Evolutionary conservation across 768 basidiomycete genomes (phyloP).

Genomic region (Saitozyma sp.): DNA sequence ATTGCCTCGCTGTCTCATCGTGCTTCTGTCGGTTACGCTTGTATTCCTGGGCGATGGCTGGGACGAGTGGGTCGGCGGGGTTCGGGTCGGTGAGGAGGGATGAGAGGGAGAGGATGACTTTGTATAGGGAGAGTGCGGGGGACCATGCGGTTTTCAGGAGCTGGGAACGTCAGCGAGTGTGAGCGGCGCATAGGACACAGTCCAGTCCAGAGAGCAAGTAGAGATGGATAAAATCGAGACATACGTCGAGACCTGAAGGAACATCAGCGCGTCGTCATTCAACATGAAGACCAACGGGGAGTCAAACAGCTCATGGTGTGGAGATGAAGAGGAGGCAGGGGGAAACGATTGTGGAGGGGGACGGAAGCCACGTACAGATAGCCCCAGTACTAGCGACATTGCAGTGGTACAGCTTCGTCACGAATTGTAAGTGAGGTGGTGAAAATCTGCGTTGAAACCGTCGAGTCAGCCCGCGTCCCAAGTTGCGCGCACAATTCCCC

Average conservation of each 20-base stretch:
- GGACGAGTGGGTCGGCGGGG: conserved; percentile 59
- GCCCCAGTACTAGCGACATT: conserved; percentile 44
- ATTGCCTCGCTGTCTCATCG: conserved; percentile 73
- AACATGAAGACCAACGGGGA: too few species aligned
- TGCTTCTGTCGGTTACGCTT: conserved; percentile 61
- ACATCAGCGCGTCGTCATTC: background rate
- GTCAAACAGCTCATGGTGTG: too few species aligned
- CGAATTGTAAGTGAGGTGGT: conserved; percentile 45
- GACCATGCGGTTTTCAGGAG: conserved; percentile 94
- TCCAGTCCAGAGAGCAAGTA: background rate
- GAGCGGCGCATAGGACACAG: too few species aligned
- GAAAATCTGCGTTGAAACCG: conserved; percentile 34
- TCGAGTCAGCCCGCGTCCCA: background rate
- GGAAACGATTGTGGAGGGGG: conserved; percentile 19
- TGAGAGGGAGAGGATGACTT: conserved; percentile 89
- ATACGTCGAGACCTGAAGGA: conserved; percentile 42
- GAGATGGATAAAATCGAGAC: conserved; percentile 10
- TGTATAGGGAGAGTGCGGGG: conserved; percentile 87
- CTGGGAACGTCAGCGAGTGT: conserved; percentile 54
- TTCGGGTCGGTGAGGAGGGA: conserved; percentile 92
- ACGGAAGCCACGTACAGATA: conserved; percentile 50
- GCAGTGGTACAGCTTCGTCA: conserved; percentile 51
- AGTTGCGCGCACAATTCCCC: too few species aligned
- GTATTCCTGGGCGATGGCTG: conserved; percentile 43
- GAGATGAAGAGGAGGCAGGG: background rate